Base-by-base conservation (phyloP, 768 basidiomycete genomes). In the Kwoniella dejecticola region DNA sequence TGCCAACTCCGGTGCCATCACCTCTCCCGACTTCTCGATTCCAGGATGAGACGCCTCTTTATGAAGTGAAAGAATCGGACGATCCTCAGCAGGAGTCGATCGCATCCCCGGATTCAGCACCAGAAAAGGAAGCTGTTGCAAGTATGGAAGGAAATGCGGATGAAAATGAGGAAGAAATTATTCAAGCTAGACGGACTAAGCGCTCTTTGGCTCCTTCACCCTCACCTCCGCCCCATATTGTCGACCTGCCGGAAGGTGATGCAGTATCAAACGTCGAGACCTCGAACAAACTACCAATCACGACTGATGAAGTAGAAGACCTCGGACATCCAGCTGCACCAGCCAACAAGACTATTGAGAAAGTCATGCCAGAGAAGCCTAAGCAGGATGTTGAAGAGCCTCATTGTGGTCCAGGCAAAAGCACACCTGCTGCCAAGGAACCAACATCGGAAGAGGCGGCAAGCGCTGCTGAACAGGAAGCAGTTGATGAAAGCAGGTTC, bases 131-230 rank as follows among this genome's bases (percentile, higher is more conserved):
- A 15, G 33, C 15, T 36, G 33, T 7, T 36, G 33, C n/a, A n/a
- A n/a, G n/a, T n/a, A n/a, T n/a, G n/a, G n/a, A n/a, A n/a, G n/a
- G n/a, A n/a, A n/a, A 36, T 36, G 33, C 33, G 15, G 33, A 15
- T 15, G 33, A 7, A 36, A 15, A 36, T 36, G 33, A 15, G 33
- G 15, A 31, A 13, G 29, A 45, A 49, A 10, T 23, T 12, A 21
- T 27, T n/a, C 27, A 36, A 15, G 11, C 23, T 26, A 59, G 57
- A 27, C 44, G 66, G 27, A 47, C 41, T 21, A 48, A 58, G 41
- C 15, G 66, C 33, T 68, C 66, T 27, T 40, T 56, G 6, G 66
- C 66, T 38, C 66, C 66, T 19, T 68, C 66, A 4, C 66, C 66
- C 47, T 68, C 66, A 11, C 50, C 54, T 30, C 31, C 48, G 19